A percentile compares a stretch with the other conserved stretches of the same genome.
phyloP scores from a whole-genome alignment of 2,329 filamentous ascomycete genomes.

The Penicillium sclerotiorum region DNA sequence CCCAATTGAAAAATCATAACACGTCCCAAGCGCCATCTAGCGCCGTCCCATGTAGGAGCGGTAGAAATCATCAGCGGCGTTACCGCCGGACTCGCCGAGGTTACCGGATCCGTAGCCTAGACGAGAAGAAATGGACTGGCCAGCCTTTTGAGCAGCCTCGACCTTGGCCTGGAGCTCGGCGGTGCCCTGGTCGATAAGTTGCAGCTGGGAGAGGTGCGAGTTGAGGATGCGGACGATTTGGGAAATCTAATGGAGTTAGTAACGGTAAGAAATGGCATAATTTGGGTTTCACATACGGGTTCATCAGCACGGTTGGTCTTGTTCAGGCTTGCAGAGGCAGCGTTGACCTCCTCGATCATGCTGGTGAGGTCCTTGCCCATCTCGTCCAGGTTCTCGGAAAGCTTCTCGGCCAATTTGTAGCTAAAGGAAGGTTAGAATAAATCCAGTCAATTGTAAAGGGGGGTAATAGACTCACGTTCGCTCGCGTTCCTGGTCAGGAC shows the following conservation, averaged over 20 bases:
- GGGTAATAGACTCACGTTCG: constrained; percentile 64
- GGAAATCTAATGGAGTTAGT: constrained; percentile 64
- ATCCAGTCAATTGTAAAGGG: not conserved
- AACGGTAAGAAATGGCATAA: not conserved
- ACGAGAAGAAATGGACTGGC: constrained; percentile 55
- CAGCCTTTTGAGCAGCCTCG: constrained; percentile 75
- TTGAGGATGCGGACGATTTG: constrained; percentile 97
- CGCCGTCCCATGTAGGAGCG: constrained; percentile 80
- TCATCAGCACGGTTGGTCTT: constrained; percentile 88
- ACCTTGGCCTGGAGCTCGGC: constrained; percentile 82
- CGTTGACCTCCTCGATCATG: constrained; percentile 99
- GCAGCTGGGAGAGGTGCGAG: constrained; percentile 84
- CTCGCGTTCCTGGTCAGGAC: constrained; percentile 94
- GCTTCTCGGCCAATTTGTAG: constrained; percentile 89
- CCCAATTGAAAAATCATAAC: constrained; percentile 7
- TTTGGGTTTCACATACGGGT: constrained; percentile 63
- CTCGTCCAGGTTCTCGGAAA: constrained; percentile 86
- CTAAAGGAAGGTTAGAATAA: constrained; percentile 40
- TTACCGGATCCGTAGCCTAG: constrained; percentile 40
- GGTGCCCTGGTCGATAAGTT: constrained; percentile 89
- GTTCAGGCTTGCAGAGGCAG: constrained; percentile 82
- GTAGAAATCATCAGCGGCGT: constrained; percentile 86
- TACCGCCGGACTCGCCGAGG: constrained; percentile 49
- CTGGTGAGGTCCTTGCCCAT: constrained; percentile 90
- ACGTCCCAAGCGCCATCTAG: constrained; percentile 36